phyloP scores from a whole-genome alignment of 2,329 filamentous ascomycete genomes.

The Colletotrichum falcatum region DNA sequence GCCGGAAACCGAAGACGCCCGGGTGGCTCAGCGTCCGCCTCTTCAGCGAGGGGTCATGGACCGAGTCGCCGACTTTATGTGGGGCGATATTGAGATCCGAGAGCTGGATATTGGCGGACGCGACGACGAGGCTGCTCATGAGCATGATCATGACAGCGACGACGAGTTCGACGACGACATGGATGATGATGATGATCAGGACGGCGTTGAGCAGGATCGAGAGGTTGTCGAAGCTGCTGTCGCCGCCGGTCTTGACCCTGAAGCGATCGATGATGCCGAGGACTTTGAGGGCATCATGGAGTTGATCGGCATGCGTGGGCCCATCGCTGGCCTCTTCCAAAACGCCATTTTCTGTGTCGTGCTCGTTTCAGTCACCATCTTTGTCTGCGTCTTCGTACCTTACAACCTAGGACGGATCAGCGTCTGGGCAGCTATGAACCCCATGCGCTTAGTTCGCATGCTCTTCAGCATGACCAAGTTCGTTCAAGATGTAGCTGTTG shows the following conservation, averaged over 20 bases:
- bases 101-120: constrained; percentile 45
- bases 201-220: constrained; percentile 59
- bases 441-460: constrained; percentile 79
- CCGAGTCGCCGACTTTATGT: constrained; percentile 70
- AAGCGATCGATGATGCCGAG: constrained; percentile 86
- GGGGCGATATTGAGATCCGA: constrained; percentile 64
- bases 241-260: constrained; percentile 77
- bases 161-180: constrained; percentile 56
- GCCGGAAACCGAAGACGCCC: constrained; percentile 26
- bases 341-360: constrained; percentile 96
- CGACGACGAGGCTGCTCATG: constrained; percentile 62
- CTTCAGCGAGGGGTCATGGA: constrained; percentile 54
- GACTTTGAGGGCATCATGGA: constrained; percentile 97
- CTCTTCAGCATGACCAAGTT: constrained; percentile 82
- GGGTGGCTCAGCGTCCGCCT: constrained; percentile 34
- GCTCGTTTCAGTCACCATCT: constrained; percentile 87
- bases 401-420: constrained; percentile 92
- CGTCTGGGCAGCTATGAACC: constrained; percentile 83
- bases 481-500: constrained; percentile 79
- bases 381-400: constrained; percentile 87
- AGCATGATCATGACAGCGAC: constrained; percentile 59
- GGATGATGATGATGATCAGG: constrained; percentile 46
- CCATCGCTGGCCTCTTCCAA: constrained; percentile 88
- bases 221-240: constrained; percentile 74
- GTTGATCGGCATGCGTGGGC: constrained; percentile 95